Percentiles rank a stretch among this genome's conserved stretches.
phyloP scores from a whole-genome alignment of 2,329 filamentous ascomycete genomes.

The Seiridium cupressi region DNA sequence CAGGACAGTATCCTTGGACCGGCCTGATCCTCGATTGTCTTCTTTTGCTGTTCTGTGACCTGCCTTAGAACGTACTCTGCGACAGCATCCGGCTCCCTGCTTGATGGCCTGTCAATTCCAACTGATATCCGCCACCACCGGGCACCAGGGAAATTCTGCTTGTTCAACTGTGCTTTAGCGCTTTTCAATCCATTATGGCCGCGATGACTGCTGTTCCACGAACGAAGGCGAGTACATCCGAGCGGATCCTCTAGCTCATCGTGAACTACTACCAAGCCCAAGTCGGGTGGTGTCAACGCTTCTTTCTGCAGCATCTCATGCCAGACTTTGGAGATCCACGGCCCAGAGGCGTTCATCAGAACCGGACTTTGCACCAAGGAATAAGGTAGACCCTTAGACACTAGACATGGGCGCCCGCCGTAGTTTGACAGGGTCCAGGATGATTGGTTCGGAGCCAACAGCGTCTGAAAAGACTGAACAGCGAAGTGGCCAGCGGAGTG shows the following conservation, averaged over 20 bases:
- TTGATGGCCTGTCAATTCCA: slow-evolving; percentile 81
- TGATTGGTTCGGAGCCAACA: slow-evolving; percentile 44
- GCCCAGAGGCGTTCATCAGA: slow-evolving; percentile 83
- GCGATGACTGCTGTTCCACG: slow-evolving; percentile 61
- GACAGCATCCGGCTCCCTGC: slow-evolving; percentile 65
- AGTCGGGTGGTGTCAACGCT: slow-evolving; percentile 24
- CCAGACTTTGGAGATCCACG: slow-evolving; percentile 66
- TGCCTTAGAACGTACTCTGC: slow-evolving; percentile 74
- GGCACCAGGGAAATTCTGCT: slow-evolving; percentile 36
- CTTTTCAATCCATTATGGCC: slow-evolving; percentile 78
- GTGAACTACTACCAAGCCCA: slow-evolving; percentile 73
- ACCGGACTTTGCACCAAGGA: slow-evolving; percentile 73
- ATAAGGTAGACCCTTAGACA: slow-evolving; percentile 49
- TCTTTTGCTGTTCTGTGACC: slow-evolving; percentile 54
- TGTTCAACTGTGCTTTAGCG: slow-evolving; percentile 49
- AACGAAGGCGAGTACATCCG: slow-evolving; percentile 64
- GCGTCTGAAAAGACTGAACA: slow-evolving; percentile 58
- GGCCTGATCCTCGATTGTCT: slow-evolving; percentile 48
- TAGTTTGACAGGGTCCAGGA: slow-evolving; percentile 44
- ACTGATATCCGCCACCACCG: slow-evolving; percentile 66
- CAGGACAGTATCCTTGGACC: slow-evolving; percentile 50
- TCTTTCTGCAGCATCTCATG: slow-evolving; percentile 47
- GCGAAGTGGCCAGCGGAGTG: slow-evolving; percentile 86
- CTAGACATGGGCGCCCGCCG: slow-evolving; percentile 50
- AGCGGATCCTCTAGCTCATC: slow-evolving; percentile 79